Evolutionary conservation across 1,284 basidiomycete species (phyloP).

Genomic region (Malassezia nana): DNA sequence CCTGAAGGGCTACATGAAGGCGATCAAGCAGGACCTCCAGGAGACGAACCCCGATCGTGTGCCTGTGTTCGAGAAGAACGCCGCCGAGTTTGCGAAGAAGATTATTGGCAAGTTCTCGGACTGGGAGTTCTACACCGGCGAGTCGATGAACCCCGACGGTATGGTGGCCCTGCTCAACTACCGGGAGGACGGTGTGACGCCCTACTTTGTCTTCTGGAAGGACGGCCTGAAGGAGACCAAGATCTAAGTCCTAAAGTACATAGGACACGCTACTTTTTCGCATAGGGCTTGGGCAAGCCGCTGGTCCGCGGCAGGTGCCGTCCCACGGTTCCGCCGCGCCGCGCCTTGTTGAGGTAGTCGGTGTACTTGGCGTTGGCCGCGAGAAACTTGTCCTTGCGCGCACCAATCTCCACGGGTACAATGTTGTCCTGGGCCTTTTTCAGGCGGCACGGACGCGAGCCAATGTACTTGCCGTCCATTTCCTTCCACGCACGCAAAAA

Average conservation of each 20-base stretch:
- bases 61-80: conserved; percentile 72
- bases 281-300: conserved; percentile 23
- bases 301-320: conserved; percentile 26
- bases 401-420: conserved; percentile 34
- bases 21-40: conserved; percentile 56
- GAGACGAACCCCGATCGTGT: conserved; percentile 60
- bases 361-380: conserved; percentile 36
- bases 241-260: conserved; percentile 34
- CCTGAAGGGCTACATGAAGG: conserved; percentile 82
- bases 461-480: conserved; percentile 71
- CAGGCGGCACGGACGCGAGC: conserved; percentile 38
- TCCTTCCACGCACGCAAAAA: conserved; percentile 98
- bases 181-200: conserved; percentile 57
- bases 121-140: conserved; percentile 75
- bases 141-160: conserved; percentile 55
- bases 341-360: conserved; percentile 24
- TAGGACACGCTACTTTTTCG: conserved; percentile 17
- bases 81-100: conserved; percentile 56
- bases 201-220: conserved; percentile 55
- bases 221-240: conserved; percentile 46
- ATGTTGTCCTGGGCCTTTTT: conserved; percentile 43
- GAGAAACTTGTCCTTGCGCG: conserved; percentile 41
- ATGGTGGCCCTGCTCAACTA: conserved; percentile 50
- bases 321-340: conserved; percentile 46
- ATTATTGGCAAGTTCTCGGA: conserved; percentile 80